Evolutionary conservation across 805 yeast genomes (phyloP).

Genomic region (Metschnikowia bowlesiae): DNA sequence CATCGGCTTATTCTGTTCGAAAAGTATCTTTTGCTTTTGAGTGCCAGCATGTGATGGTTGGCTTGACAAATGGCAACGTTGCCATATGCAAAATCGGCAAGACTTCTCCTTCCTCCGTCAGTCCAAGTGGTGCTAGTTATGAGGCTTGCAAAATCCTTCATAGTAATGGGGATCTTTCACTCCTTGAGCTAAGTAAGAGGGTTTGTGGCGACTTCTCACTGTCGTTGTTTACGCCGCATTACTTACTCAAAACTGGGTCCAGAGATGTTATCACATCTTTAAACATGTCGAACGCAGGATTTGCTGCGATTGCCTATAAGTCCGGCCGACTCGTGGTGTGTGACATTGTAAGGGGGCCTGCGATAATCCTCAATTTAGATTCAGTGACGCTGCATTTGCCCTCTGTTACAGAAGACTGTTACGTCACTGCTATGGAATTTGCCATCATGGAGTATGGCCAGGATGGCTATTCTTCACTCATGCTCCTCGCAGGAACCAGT

Average conservation of each 20-base stretch:
- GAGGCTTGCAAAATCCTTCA: slow-evolving; percentile 28
- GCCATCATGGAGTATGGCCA: slow-evolving; percentile 64
- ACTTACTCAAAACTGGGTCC: slow-evolving; percentile 21
- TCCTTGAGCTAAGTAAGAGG: slow-evolving; percentile 52
- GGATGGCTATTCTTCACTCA: slow-evolving; percentile 67
- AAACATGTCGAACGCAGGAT: slow-evolving; percentile 71
- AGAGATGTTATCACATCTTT: slow-evolving; percentile 51
- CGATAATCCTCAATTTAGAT: slow-evolving; percentile 48
- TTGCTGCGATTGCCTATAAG: slow-evolving; percentile 74
- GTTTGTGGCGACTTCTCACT: slow-evolving; percentile 39
- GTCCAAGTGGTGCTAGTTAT: slow-evolving; percentile 19
- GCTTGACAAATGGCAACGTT: slow-evolving; percentile 67
- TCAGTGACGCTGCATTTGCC: slow-evolving; percentile 26
- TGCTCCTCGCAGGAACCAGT: slow-evolving; percentile 72
- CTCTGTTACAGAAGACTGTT: slow-evolving; percentile 27
- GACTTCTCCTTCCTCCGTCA: slow-evolving; percentile 7
- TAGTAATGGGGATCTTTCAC: slow-evolving; percentile 29
- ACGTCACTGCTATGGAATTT: slow-evolving; percentile 64
- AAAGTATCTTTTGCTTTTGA: slow-evolving; percentile 73
- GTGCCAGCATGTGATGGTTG: slow-evolving; percentile 69
- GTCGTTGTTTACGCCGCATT: slow-evolving; percentile 32
- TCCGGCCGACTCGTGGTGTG: slow-evolving; percentile 71
- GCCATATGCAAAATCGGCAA: slow-evolving; percentile 67
- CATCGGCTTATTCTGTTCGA: slow-evolving; percentile 43
- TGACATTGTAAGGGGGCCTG: slow-evolving; percentile 73